Percentiles rank a stretch among this genome's conserved stretches.
These are phyloP conservation scores for Cladobotryum protrusum DNA, from an alignment of 2,329 filamentous ascomycete genomes.

Conservation along the genomic window DNA sequence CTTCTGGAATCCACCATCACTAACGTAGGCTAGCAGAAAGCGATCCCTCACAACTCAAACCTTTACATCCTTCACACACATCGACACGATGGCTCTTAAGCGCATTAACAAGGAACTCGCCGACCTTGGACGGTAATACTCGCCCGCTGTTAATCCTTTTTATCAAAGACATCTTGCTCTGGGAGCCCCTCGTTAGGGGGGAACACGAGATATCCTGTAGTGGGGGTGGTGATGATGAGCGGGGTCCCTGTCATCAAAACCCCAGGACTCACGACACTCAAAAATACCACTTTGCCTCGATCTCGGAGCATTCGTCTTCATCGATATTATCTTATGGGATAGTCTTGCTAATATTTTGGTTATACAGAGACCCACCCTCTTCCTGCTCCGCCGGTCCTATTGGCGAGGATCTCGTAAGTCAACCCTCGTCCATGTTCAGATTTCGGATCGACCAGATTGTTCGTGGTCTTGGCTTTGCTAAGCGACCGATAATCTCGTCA, in stretches of 20 bases:
- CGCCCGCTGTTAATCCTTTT: not conserved
- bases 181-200: too few relatives aligned
- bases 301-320: not conserved
- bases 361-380: conserved; percentile 83
- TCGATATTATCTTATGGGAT: not conserved
- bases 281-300: conserved; percentile 9
- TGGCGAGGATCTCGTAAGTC: conserved; percentile 91
- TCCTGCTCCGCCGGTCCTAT: conserved; percentile 97
- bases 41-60: conserved; percentile 3
- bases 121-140: conserved; percentile 73
- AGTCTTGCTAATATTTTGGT: conserved; percentile 16
- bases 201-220: not conserved
- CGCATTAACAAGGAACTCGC: conserved; percentile 92
- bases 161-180: not conserved
- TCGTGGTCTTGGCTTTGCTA: too few relatives aligned
- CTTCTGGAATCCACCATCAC: not conserved
- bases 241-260: conserved; percentile 7
- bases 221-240: conserved; percentile 8
- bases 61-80: conserved; percentile 20
- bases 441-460: not conserved
- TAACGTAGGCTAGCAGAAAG: not conserved
- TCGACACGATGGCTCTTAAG: conserved; percentile 72
- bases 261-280: conserved; percentile 7
- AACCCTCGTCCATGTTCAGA: conserved; percentile 1
- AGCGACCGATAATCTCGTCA: too few relatives aligned